Evolutionary conservation across 2,329 filamentous ascomycete genomes (phyloP), one percentile per base, ranked within the genome.

Genomic region (Fonsecaea erecta): DNA sequence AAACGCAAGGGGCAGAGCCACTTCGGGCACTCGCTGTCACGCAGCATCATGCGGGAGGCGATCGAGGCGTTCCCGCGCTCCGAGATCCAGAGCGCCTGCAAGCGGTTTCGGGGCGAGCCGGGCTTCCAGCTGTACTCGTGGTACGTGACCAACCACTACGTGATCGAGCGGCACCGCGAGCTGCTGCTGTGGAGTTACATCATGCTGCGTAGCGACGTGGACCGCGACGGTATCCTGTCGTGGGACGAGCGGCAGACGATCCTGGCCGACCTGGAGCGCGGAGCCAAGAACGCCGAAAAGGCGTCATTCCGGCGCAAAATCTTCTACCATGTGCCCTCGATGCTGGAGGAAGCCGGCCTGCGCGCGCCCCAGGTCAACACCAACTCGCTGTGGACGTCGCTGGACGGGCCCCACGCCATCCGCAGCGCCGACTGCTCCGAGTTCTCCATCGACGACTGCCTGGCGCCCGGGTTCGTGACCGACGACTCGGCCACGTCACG

Each of bases 1-100:
- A 64, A 69, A 48, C 67, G 67, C 28, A 69, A 69, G 32, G 67
- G 64, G 11, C 67, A 69, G 52, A 64, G 64, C 26, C 67, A 69
- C 61, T 69, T 69, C 32, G 62, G 64, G 16, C 67, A 69, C 24
- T 54, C 64, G 9, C 34, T 69, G 26, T 69, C 67, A 12, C 60
- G 67, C 5, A 64, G 48, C n/a, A 64, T 69, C 40, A 69, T 69
- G 67, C 57, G 59, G 16, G 67, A 69, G 53, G 67, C 67, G 14
- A 67, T 69, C 26, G 63, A 56, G 24, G 66, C 67, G 4, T 69
- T 69, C 34, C 67, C 67, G 2, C 61, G 64, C 1, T 64, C 67
- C 3, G 67, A 66, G 30, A 53, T 69, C 12, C 67, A 66, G 32
- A 64, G 64, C 24, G 64, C 67, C 24, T 69, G 67, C 52, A 64